Base-by-base conservation (phyloP, 768 basidiomycete genomes). In the Boletus rubroflammeus region DNA sequence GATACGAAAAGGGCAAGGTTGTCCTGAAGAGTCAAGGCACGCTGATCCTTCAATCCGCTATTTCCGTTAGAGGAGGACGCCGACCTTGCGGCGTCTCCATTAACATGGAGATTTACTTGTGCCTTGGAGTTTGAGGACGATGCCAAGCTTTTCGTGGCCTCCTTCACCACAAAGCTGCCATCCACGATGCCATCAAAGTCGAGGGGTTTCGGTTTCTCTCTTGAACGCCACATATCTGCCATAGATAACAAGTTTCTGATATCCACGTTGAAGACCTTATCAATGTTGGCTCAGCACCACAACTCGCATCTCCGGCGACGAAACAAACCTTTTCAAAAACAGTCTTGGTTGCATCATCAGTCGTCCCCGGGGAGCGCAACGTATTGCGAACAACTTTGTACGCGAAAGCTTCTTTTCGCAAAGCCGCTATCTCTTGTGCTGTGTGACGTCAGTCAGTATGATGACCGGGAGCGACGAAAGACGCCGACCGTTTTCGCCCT, bases 221-320 rank as follows among this genome's bases (percentile, higher is more conserved):
- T 81, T 6, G 88, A 82, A 31, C 85, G 85, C 97, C 97, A 99
- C 94, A 99, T 98, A 63, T 98, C 97, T 14, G 83, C 73, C 97
- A 99, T 99, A 17, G 81, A 82, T 29, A 99, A 76, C 0, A 99
- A 78, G 52, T 96, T 93, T 47, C 81, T 79, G 61, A 98, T 93
- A 63, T 99, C 97, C 2, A 80, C 69, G 51, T 85, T 79, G 76
- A 95, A 99, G 17, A 97, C 90, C 94, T 97, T 63, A 3, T 40
- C 5, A 45, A 32, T 1, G 26, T 34, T 21, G 41, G 14, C 19
- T 63, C 7, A 59, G 39, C 28, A 42, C 25, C 25, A 21, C 40
- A 47, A 13, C 49, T 7, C 31, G 17, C 11, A 44, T 36, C n/a
- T 10, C 19, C 43, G 23, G 8, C 36, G 26, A 53, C 14, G 42